Evolutionary conservation across 352 stramenopile species (phyloP), one percentile per base, ranked within the genome.

Genomic region (Pythium guiyangense): DNA sequence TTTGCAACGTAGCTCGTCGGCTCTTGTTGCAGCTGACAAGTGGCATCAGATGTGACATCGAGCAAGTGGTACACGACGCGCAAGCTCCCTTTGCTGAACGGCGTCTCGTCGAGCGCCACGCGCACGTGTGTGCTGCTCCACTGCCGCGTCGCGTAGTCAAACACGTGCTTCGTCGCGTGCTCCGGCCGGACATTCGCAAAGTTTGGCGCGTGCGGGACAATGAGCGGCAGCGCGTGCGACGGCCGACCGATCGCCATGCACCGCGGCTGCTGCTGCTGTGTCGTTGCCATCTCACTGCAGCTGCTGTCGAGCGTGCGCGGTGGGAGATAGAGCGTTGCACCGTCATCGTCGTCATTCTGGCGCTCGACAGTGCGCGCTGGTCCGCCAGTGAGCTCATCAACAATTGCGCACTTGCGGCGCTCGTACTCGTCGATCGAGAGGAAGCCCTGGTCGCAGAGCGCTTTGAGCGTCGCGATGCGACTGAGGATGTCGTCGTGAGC

Each of bases 51-150:
- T 50, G 71, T 80, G 48, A 88, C 27, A 49, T 88, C 79, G 49
- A 89, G 81, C 43, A 92, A 69, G 49, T 94, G 85, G 56, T 92
- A 90, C 43, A 93, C 82, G 35, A 92, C 73, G 18, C 85, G 81
- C 6, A 92, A 64, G 60, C 80, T 90, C 44, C 82, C 85, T 54
- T 92, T 92, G 52, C 74, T 87, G 64, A 92, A 92, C 11, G 82
- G 83, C 1, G 77, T 87, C 59, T 92, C 84, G 56, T 96, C 86
- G 34, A 92, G 64, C 44, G 79, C 72, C 12, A 94, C 73, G 40
- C 70, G 84, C 42, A 95, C 82, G 26, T 89, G 69, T 1, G 57
- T 74, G 35, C 69, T 89, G 58, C 64, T 84, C 84, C 84, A 94
- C 57, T 88, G 73, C 0, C 84, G 75, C 1, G 72, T 86, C 3